phyloP scores from a whole-genome alignment of 2,329 filamentous ascomycete genomes.

The Xylariaceae sp. region DNA sequence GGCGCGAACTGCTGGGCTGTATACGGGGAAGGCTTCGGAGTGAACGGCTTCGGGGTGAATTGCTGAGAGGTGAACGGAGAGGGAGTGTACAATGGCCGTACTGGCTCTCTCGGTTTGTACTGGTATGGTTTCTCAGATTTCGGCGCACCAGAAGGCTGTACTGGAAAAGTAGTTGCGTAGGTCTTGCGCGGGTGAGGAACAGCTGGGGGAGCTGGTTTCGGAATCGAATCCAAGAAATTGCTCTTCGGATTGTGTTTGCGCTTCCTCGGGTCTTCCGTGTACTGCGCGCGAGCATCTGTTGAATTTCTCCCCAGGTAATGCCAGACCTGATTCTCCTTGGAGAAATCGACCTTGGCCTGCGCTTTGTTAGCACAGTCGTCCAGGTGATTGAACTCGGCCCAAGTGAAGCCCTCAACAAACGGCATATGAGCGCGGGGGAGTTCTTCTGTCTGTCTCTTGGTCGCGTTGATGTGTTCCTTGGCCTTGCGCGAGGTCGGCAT shows the following conservation, averaged over 20 bases:
- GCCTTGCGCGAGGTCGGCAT: constrained; percentile 58
- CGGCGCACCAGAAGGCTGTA: constrained; percentile 8
- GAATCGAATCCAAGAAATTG: constrained; percentile 66
- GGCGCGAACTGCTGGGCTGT: constrained; percentile 1
- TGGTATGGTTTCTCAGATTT: constrained; percentile 27
- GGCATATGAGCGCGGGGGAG: constrained; percentile 57
- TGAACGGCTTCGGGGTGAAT: constrained; percentile 24
- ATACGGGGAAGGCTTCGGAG: constrained; percentile 7
- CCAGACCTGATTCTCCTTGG: constrained; percentile 72
- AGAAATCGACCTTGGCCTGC: constrained; percentile 64
- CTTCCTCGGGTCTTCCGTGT: constrained; percentile 65
- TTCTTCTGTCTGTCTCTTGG: constrained; percentile 51
- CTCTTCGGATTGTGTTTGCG: constrained; percentile 59
- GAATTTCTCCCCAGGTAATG: constrained; percentile 80
- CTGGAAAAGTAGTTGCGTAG: constrained; percentile 20
- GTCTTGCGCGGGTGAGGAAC: constrained; percentile 18
- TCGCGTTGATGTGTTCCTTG: constrained; percentile 61
- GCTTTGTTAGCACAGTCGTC: constrained; percentile 48
- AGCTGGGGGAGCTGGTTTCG: constrained; percentile 33
- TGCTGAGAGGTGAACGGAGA: constrained; percentile 28
- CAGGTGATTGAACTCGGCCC: constrained; percentile 70
- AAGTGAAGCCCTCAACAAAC: constrained; percentile 62
- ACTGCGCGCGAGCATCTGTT: constrained; percentile 85
- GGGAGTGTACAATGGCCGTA: constrained; percentile 14
- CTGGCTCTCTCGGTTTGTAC: constrained; percentile 25